These are phyloP conservation scores for Aspergillus sparsus DNA, from an alignment of 495 filamentous ascomycete species.

Conservation along the genomic window DNA sequence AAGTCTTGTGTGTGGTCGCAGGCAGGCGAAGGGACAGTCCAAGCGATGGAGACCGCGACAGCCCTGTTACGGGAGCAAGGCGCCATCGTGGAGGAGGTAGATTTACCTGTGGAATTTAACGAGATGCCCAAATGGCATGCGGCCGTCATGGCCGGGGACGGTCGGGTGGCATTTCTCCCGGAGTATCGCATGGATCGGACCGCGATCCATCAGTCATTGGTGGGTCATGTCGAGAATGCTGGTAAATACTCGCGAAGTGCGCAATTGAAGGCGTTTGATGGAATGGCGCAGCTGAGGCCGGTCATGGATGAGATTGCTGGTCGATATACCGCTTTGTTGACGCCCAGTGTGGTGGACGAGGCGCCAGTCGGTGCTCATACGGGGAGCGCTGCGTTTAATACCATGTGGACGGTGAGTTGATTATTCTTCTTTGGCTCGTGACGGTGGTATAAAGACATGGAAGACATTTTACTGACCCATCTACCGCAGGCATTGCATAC, in stretches of 20 bases:
- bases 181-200: slow-evolving; percentile 13
- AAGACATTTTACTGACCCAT: too few relatives aligned
- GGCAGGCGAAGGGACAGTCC: slow-evolving; percentile 41
- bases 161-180: slow-evolving; percentile 6
- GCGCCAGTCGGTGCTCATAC: slow-evolving; percentile 14
- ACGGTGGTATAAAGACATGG: too few relatives aligned
- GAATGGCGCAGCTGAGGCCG: slow-evolving; percentile 16
- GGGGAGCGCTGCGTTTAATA: slow-evolving; percentile 21
- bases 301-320: slow-evolving; percentile 9
- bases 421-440: neutral
- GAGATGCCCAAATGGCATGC: slow-evolving; percentile 12
- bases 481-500: slow-evolving; percentile 19
- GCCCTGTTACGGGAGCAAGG: neutral
- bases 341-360: slow-evolving; percentile 20
- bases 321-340: slow-evolving; percentile 17
- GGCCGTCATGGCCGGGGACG: slow-evolving; percentile 11
- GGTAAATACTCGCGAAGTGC: neutral
- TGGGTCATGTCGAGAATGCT: slow-evolving; percentile 13
- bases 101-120: neutral
- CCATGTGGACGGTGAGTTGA: slow-evolving; percentile 21
- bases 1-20: slow-evolving; percentile 51
- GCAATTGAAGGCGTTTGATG: slow-evolving; percentile 15
- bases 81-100: slow-evolving; percentile 10
- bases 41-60: slow-evolving; percentile 7
- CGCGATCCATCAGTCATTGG: neutral